These are phyloP conservation scores for Balakata baccata DNA, from an alignment of 345 rosid genomes.

Conservation along the genomic window DNA sequence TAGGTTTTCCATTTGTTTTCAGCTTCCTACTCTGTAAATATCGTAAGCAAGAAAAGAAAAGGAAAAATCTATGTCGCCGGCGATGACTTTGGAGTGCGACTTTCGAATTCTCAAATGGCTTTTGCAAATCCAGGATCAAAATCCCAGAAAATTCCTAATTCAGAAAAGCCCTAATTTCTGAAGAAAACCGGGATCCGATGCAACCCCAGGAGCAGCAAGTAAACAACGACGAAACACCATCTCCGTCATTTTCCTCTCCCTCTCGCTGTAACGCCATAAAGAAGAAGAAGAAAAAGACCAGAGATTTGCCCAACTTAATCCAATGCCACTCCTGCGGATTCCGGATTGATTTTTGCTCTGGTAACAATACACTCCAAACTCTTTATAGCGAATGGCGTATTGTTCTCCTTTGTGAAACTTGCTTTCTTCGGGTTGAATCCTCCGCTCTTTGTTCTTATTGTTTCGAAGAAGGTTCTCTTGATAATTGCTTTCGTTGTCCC, in stretches of 20 bases:
- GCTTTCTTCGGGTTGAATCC: slow-evolving; percentile 35
- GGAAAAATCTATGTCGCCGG: no score
- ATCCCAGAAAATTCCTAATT: neutral
- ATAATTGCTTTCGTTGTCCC: slow-evolving; percentile 30
- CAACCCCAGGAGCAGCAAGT: neutral
- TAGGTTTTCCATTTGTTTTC: no score
- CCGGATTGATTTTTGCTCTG: slow-evolving; percentile 37
- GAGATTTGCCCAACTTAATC: slow-evolving; percentile 50
- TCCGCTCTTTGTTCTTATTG: slow-evolving; percentile 52
- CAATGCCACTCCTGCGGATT: slow-evolving; percentile 59
- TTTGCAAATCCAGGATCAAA: neutral
- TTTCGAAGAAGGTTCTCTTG: slow-evolving; percentile 30
- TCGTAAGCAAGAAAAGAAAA: no score
- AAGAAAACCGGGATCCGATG: neutral
- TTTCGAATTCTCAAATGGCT: no score
- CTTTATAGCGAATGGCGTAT: slow-evolving; percentile 60
- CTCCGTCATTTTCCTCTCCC: neutral
- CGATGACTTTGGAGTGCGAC: no score
- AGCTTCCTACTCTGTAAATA: no score
- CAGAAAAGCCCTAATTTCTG: neutral
- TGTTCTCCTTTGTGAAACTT: slow-evolving; percentile 44
- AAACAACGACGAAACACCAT: neutral
- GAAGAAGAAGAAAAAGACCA: slow-evolving; percentile 37
- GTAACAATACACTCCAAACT: slow-evolving; percentile 36
- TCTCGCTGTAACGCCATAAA: neutral